These are phyloP conservation scores for Pseudogymnoascus pannorum DNA, from an alignment of 2,329 filamentous ascomycete species.

Conservation along the genomic window DNA sequence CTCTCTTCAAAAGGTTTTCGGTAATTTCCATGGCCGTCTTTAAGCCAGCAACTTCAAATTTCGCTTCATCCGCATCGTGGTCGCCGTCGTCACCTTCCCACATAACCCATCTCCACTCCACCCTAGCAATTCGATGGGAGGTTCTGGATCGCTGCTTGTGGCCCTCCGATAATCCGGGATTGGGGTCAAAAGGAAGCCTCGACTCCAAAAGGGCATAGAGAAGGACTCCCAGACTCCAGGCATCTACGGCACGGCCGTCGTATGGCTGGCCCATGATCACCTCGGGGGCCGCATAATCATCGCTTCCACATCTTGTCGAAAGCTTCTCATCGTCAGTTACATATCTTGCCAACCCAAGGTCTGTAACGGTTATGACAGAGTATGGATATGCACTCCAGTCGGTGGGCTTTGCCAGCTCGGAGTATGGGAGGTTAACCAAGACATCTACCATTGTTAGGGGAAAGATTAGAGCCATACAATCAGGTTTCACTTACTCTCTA, in stretches of 20 bases:
- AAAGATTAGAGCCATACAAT: not conserved
- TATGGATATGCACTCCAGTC: slow-evolving; percentile 72
- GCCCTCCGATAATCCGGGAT: slow-evolving; percentile 66
- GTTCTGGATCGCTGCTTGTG: slow-evolving; percentile 72
- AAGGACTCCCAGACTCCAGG: slow-evolving; percentile 90
- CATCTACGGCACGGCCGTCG: slow-evolving; percentile 84
- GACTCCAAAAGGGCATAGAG: slow-evolving; percentile 90
- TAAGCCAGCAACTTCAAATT: slow-evolving; percentile 57
- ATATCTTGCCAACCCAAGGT: slow-evolving; percentile 80
- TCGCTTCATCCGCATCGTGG: slow-evolving; percentile 61
- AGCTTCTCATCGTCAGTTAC: slow-evolving; percentile 81
- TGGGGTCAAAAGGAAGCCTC: slow-evolving; percentile 86
- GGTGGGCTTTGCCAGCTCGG: slow-evolving; percentile 55
- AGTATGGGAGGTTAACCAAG: slow-evolving; percentile 72
- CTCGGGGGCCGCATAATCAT: slow-evolving; percentile 95
- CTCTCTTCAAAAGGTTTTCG: slow-evolving; percentile 76
- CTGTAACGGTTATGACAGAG: slow-evolving; percentile 80
- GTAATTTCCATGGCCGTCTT: slow-evolving; percentile 73
- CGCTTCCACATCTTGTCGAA: slow-evolving; percentile 89
- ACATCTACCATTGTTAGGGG: slow-evolving; percentile 54
- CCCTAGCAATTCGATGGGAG: slow-evolving; percentile 88
- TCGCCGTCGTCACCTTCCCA: slow-evolving; percentile 80
- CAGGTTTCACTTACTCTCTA: slow-evolving; percentile 67
- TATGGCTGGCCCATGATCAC: slow-evolving; percentile 94
- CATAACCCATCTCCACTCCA: slow-evolving; percentile 91